Base-by-base conservation (phyloP, 345 rosid genomes). In the Linum usitatissimum region DNA sequence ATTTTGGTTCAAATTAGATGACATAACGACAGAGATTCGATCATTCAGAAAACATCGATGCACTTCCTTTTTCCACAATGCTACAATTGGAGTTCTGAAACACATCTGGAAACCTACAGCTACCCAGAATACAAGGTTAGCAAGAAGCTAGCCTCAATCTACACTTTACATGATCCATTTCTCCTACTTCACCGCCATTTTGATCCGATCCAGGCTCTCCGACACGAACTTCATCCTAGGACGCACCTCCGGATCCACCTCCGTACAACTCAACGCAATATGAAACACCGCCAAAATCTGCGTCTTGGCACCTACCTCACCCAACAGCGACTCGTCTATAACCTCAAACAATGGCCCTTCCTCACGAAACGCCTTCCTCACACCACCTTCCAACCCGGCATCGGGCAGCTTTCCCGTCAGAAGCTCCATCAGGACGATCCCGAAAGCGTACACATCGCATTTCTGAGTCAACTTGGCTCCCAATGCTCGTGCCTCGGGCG, bases 241-340 rank as follows among this genome's bases (percentile, higher is more conserved):
- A 23, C 99, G 97, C 68, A 86, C 9, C 75, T 93, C 97, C 0
- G 97, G 97, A 66, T 90, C 90, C 40, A 76, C 71, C 42, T 93
- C 99, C 0, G 99, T 83, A 79, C 99, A 93, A 63, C 83, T 93
- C 28, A 93, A 81, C 3, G 99, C 92, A 21, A 90, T 75, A 67
- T 93, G 90, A 68, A 93, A 82, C 9, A 84, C 80, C 5, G 86
- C 72, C 34, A 79, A 18, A 1, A 90, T 88, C 64, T 93, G 96
- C 40, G 83, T 87, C 79, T 82, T 89, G 0, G 80, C 84, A 17
- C 79, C 66, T 61, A 84, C 86, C 75, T 84, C 86, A 13, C 68
- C 78, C 51, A 80, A 51, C 21, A 93, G 77, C 61, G 70, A 77
- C 1, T 84, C 77, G 76, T 93, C 99, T 58, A 93, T 78, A 53